Percentiles rank a stretch among this genome's conserved stretches.
These are phyloP conservation scores for Aquanectria penicillioides DNA, from an alignment of 2,329 filamentous ascomycete species.

Conservation along the genomic window DNA sequence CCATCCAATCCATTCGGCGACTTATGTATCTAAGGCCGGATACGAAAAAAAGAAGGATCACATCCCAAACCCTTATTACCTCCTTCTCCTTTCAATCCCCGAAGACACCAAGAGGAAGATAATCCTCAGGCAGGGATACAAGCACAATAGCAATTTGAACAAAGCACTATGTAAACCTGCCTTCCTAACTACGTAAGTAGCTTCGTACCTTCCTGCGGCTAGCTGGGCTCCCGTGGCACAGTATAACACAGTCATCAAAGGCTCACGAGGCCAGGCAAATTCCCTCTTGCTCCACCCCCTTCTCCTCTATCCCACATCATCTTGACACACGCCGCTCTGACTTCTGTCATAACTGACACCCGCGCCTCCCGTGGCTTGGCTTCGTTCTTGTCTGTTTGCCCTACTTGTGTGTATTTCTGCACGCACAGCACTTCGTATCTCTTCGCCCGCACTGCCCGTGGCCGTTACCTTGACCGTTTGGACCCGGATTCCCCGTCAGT, in stretches of 20 bases:
- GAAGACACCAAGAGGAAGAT: background rate
- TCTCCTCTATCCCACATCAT: constrained; percentile 21
- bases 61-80: background rate
- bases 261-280: constrained; percentile 18
- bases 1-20: background rate
- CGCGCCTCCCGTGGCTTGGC: constrained; percentile 11
- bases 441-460: too few relatives aligned
- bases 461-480: constrained; percentile 11
- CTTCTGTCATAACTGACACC: constrained; percentile 18
- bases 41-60: constrained; percentile 12
- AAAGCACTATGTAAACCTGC: background rate
- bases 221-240: background rate
- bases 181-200: background rate
- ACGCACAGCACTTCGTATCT: too few relatives aligned
- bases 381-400: too few relatives aligned
- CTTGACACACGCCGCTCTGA: constrained; percentile 17
- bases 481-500: background rate
- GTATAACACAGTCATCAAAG: constrained; percentile 7
- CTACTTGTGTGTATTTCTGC: too few relatives aligned
- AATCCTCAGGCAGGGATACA: background rate
- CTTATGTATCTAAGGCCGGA: constrained; percentile 7
- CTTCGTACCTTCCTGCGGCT: background rate
- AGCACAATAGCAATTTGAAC: background rate
- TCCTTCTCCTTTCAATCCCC: background rate
- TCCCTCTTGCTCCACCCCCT: constrained; percentile 8